phyloP scores from a whole-genome alignment of 2,329 filamentous ascomycete species.

The Knufia fluminis region DNA sequence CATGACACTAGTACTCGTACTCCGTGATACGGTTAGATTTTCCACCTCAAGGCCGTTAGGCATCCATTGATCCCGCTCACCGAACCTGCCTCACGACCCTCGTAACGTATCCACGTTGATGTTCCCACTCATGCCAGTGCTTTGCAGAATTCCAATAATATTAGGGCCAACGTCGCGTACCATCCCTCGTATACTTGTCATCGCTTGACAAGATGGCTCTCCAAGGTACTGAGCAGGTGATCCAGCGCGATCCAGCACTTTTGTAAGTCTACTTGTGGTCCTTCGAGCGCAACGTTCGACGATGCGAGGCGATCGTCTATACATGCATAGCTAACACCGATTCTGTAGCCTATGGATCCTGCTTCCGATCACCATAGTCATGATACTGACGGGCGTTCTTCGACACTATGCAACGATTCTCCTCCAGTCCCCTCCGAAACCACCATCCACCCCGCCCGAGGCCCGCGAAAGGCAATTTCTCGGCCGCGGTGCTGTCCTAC shows the following conservation, averaged over 20 bases:
- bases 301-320: constrained; percentile 4
- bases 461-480: constrained; percentile 76
- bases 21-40: too few relatives aligned
- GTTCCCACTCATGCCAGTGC: too few relatives aligned
- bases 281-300: background rate
- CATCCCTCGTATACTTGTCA: background rate
- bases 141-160: too few relatives aligned
- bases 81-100: too few relatives aligned
- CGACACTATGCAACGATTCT: constrained; percentile 95
- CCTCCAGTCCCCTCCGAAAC: constrained; percentile 75
- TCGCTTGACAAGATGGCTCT: constrained; percentile 59
- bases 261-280: constrained; percentile 55
- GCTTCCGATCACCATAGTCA: constrained; percentile 92
- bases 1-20: too few relatives aligned
- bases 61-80: too few relatives aligned
- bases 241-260: constrained; percentile 94
- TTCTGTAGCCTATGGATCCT: constrained; percentile 87
- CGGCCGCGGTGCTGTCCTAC: constrained; percentile 73
- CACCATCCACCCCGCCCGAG: constrained; percentile 51
- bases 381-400: constrained; percentile 92
- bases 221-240: constrained; percentile 77
- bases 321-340: constrained; percentile 11
- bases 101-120: too few relatives aligned
- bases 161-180: too few relatives aligned
- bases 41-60: too few relatives aligned